Conservation (phyloP, 2,329 filamentous ascomycete genomes). For the Hypoxylon sp. region DNA sequence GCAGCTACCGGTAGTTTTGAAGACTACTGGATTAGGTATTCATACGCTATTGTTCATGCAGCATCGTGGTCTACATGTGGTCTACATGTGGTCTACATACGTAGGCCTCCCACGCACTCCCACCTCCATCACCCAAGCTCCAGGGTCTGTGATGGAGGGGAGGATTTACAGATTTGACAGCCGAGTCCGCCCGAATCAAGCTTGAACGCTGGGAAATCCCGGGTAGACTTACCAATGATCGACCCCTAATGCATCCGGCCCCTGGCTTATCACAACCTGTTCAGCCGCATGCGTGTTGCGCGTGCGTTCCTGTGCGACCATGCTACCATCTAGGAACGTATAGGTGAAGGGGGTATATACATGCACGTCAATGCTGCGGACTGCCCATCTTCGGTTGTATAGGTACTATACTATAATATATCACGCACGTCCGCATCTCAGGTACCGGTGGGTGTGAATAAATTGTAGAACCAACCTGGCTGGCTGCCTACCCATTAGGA, state of each 20-base stretch:
- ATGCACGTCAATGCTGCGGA: slow-evolving; percentile 21
- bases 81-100: slow-evolving; percentile 11
- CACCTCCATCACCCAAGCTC: slow-evolving; percentile 16
- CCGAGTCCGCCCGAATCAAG: slow-evolving; percentile 37
- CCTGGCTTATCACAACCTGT: slow-evolving; percentile 29
- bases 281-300: slow-evolving; percentile 36
- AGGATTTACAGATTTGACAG: slow-evolving; percentile 24
- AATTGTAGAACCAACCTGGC: slow-evolving; percentile 13
- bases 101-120: slow-evolving; percentile 17
- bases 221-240: slow-evolving; percentile 39
- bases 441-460: slow-evolving; percentile 11
- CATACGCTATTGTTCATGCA: slow-evolving; percentile 17
- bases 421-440: slow-evolving; percentile 26
- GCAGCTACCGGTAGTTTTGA: slow-evolving; percentile 31
- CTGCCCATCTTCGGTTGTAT: slow-evolving; percentile 15
- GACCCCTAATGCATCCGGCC: slow-evolving; percentile 37
- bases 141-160: slow-evolving; percentile 22
- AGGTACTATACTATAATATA: too few species aligned
- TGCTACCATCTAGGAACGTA: slow-evolving; percentile 15
- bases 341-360: slow-evolving; percentile 6
- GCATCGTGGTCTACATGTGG: too few species aligned
- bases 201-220: slow-evolving; percentile 30
- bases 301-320: slow-evolving; percentile 22
- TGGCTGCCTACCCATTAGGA: slow-evolving; percentile 4
- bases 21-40: slow-evolving; percentile 33